Conservation (phyloP, 2,329 filamentous ascomycete genomes). For the Aspergillus candidus region DNA sequence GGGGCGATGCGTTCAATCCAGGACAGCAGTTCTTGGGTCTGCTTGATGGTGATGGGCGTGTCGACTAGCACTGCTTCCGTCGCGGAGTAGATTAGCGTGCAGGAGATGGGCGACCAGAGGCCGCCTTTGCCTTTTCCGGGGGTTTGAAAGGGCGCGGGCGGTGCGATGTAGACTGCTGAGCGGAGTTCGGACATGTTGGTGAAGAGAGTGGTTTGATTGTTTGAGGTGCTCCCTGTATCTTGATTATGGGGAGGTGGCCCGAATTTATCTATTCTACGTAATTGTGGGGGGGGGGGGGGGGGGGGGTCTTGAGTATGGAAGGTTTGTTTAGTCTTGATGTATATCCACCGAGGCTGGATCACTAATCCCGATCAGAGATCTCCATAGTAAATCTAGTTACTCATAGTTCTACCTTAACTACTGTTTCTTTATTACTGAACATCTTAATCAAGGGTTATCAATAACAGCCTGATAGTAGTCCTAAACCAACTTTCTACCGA, state of each 20-base stretch:
- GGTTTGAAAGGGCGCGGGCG: slow-evolving; percentile 2
- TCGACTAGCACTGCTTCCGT: slow-evolving; percentile 36
- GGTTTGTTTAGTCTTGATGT: too few species aligned
- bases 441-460: not conserved
- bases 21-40: slow-evolving; percentile 24
- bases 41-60: slow-evolving; percentile 24
- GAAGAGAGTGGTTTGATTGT: not conserved
- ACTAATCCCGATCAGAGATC: not conserved
- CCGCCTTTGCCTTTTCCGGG: slow-evolving; percentile 1
- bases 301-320: too few species aligned
- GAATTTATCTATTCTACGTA: too few species aligned
- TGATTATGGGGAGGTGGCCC: not conserved
- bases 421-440: slow-evolving; percentile 1
- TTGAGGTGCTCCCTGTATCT: not conserved
- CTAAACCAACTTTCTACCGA: too few species aligned
- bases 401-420: too few species aligned
- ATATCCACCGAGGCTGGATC: not conserved
- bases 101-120: slow-evolving; percentile 4
- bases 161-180: slow-evolving; percentile 4
- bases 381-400: too few species aligned
- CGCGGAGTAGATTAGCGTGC: slow-evolving; percentile 21
- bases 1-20: slow-evolving; percentile 34
- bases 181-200: slow-evolving; percentile 1
- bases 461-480: too few species aligned
- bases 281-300: not conserved